Evolutionary conservation across 352 stramenopile species (phyloP), one percentile per base, ranked within the genome.

Genomic region (Thalassiosira hispida): DNA sequence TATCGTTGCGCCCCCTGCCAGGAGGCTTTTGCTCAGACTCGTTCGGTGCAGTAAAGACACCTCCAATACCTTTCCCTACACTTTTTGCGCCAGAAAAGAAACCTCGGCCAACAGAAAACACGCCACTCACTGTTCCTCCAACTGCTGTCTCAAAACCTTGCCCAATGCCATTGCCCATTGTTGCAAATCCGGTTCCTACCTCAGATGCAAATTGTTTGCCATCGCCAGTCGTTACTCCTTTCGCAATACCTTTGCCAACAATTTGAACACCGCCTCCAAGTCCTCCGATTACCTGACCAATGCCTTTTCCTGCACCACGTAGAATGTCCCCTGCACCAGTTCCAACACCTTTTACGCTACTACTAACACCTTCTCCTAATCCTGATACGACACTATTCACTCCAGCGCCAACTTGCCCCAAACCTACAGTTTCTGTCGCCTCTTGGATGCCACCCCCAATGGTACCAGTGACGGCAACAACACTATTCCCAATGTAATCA

Each of bases 321-420:
- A 95, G 51, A 42, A 94, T 81, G 51, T 93, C 81, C 42, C 87
- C 84, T 18, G 87, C 83, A 33, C 90, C 90, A 31, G 73, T 85
- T 9, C 88, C 88, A 77, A 95, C 90, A 69, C 90, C 90, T 78
- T 90, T 88, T 0, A 95, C 67, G 25, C 81, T 84, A 40, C 78
- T 90, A 33, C 88, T 85, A 31, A 94, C 81, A 31, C 90, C 90
- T 77, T 88, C 80, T 23, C 90, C 90, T 25, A 95, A 72, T 53
- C 90, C 90, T 47, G 76, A 87, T 16, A 95, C 82, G 14, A 94
- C 57, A 83, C 87, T 94, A 77, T 92, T 95, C 5, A 94, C 83
- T 47, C 90, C 84, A 49, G 80, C 77, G 44, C 90, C 90, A 64
- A 95, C 72, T 69, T 77, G 56, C 56, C 90, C 66, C 25, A 89